Base-by-base conservation (phyloP, 306 rosid species). In the Arachis hypogaea region DNA sequence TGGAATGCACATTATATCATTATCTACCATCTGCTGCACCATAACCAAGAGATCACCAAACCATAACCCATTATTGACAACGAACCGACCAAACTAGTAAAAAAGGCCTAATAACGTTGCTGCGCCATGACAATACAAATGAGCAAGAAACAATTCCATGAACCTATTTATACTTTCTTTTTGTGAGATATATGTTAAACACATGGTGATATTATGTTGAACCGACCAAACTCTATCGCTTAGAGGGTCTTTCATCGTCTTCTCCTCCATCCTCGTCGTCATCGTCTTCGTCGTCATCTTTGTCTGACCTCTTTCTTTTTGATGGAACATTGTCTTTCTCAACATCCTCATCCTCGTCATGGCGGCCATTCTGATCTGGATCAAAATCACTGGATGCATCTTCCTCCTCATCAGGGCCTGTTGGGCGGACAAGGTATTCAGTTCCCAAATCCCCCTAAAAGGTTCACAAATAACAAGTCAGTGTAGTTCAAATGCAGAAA, bases 211-310 rank as follows among this genome's bases (percentile, higher is more conserved):
- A 71, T 76, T 66, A 82, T 67, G 63, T 47, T 75, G 80, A 87
- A 84, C 88, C 76, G 81, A 59, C 58, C 83, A 66, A 41, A 45
- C 77, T 74, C 90, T 90, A 93, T 85, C 93, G 82, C 76, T 93
- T 93, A 69, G 98, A 80, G 69, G 97, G 97, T 86, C 93, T 90
- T 77, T 82, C 97, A 5, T 90, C 98, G 63, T 88, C 96, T n/a
- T 87, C 97, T 7, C 91, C 95, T 3, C 84, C 96, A 36, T 86
- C 93, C 14, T 77, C 80, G 2, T 82, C 88, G 0, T 86, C 38
- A 36, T 86, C 92, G 22, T 79, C 78, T 1, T 82, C 87, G 33
- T 79, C 84, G 61, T 80, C 97, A 59, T 93, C 97, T 66, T 83
- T 86, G 67, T 50, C 93, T 0, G 96, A 86, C 73, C 97, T 93